Base-by-base conservation (phyloP, 1,284 basidiomycete species). In the Cryptococcus sp. region DNA sequence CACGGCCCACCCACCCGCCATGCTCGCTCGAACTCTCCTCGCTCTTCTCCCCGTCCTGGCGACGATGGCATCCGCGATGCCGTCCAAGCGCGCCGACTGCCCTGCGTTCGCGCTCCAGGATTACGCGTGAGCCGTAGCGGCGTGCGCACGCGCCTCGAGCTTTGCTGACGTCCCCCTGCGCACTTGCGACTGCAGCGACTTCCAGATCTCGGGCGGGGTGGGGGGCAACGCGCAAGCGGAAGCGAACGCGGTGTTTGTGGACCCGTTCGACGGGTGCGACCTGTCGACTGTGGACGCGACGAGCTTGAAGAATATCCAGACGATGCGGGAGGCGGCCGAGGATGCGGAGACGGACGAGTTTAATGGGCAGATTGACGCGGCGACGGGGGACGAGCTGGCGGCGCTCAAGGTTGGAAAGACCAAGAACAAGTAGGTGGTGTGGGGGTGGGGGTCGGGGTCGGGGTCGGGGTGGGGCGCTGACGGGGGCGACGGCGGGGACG, bases 121-220 rank as follows among this genome's bases (percentile, higher is more conserved):
- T 35, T 60, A 60, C 35, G 46, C 54, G 59, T 60, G 39, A 42
- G 55, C n/a, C n/a, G n/a, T n/a, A n/a, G n/a, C n/a, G n/a, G 50
- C n/a, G n/a, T n/a, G n/a, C n/a, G n/a, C n/a, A n/a, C n/a, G n/a
- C n/a, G n/a, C n/a, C n/a, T n/a, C n/a, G n/a, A n/a, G n/a, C n/a
- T n/a, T n/a, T n/a, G n/a, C n/a, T n/a, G n/a, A n/a, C n/a, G n/a
- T n/a, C n/a, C n/a, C n/a, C 8, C 18, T 43, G n/a, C 42, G n/a
- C 7, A 16, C 15, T 4, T 9, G 12, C 5, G 18, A 2, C 8
- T 20, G 6, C 28, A 57, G 56, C 21, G 69, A 73, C 39, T 80
- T 82, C 78, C 80, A 81, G 66, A 81, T 82, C 54, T 81, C 80
- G 3, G 76, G 79, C 60, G 79, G 79, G 28, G 69, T 72, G 11